Evolutionary conservation across 371 early-diverging fungal genomes (phyloP), one percentile per base, ranked within the genome.

Genomic region (Racocetra persica): DNA sequence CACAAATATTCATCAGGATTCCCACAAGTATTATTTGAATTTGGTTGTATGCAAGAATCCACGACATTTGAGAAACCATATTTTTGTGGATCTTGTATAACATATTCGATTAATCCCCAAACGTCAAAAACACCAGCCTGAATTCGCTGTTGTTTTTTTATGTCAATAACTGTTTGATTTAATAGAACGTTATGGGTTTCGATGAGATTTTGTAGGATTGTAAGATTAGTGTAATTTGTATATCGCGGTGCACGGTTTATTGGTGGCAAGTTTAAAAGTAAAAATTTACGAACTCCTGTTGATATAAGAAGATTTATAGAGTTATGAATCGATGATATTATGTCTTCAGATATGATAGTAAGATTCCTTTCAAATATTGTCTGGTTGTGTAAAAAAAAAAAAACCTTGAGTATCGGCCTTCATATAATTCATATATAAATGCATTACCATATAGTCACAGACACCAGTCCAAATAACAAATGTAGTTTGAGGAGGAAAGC

Each of bases 1-100:
- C n/a, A 75, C 20, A 60, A 32, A 60, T 45, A 75, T 60, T 55
- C 7, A 6, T 75, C 60, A 20, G 76, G 76, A 62, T 75, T 62
- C n/a, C 16, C 38, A 75, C 60, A 75, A 38, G 38, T n/a, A 5
- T 20, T 55, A 20, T 55, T 16, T 55, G 57, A 55, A 55, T 14
- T 55, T 16, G 5, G 5, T 5, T 55, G 16, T 55, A 55, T 20
- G 18, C 57, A 55, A 55, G 57, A 20, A 55, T 55, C n/a, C 1
- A 14, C 14, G 18, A 55, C 57, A 14, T 55, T n/a, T 55, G 16
- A 20, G 6, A 55, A 55, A 2, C 57, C 57, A 55, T 55, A 55
- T 20, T 5, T 5, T 55, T 55, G 57, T 20, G 57, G 57, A 55
- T 18, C 2, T 20, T 55, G 16, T 20, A 14, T 55, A 55, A 55